A percentile compares a stretch with the other conserved stretches of the same genome.
phyloP scores from a whole-genome alignment of 108 stramenopile genomes.

The Schizochytrium sp. region DNA sequence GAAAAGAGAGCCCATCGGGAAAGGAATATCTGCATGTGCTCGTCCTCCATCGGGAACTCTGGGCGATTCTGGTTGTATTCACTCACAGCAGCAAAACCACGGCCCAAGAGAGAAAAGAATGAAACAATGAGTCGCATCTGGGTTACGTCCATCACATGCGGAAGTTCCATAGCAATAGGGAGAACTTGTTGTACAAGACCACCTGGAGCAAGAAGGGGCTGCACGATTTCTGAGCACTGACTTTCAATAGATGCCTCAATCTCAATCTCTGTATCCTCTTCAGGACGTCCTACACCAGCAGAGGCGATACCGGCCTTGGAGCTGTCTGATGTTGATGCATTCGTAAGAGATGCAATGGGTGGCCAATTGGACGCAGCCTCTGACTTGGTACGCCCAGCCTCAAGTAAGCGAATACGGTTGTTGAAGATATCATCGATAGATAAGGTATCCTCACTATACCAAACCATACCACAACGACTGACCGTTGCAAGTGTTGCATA shows the following conservation, averaged over 20 bases:
- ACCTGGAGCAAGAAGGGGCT: conserved; percentile 77
- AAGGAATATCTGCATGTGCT: conserved; percentile 92
- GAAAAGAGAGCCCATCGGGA: conserved; percentile 90
- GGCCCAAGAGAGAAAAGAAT: conserved; percentile 86
- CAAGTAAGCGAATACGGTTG: conserved; percentile 75
- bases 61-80: conserved; percentile 96
- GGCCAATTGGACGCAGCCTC: conserved; percentile 16
- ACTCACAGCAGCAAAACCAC: conserved; percentile 85
- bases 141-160: conserved; percentile 90
- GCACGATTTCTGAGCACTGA: conserved; percentile 81
- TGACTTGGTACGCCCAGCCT: conserved; percentile 46
- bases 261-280: background rate
- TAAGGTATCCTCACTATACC: conserved; percentile 92
- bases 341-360: background rate
- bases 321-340: background rate
- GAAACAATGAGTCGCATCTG: conserved; percentile 87
- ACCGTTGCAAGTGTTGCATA: conserved; percentile 98
- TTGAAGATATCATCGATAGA: conserved; percentile 83
- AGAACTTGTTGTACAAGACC: conserved; percentile 71
- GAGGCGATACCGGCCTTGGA: conserved; percentile 64
- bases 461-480: conserved; percentile 98
- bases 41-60: conserved; percentile 92
- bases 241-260: background rate
- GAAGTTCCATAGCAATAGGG: conserved; percentile 68
- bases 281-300: conserved; percentile 60